A percentile compares a stretch with the other conserved stretches of the same genome.
phyloP scores from a whole-genome alignment of 179 eudicot genomes.

The Carnegiea gigantea region DNA sequence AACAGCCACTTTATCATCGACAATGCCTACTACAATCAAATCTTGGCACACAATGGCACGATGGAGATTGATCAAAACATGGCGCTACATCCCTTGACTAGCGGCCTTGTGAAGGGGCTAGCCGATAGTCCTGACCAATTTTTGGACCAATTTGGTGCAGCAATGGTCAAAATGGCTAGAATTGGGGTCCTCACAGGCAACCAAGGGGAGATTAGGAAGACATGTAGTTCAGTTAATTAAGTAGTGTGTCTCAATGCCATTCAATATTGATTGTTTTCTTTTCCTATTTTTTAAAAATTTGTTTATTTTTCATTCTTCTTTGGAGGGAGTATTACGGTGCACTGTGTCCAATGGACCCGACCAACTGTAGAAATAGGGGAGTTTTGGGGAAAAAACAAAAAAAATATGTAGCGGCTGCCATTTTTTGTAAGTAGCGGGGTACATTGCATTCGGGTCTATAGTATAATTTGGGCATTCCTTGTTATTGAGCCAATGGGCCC shows the following conservation, averaged over 20 bases:
- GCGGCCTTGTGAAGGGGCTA: not conserved
- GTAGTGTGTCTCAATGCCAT: not conserved
- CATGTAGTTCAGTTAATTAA: slow-evolving; percentile 8
- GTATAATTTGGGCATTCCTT: too few species aligned
- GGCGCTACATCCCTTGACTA: slow-evolving; percentile 2
- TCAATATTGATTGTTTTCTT: not conserved
- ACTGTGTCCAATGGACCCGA: too few species aligned
- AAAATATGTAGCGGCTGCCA: too few species aligned
- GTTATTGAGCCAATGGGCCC: too few species aligned
- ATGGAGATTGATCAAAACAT: slow-evolving; percentile 15
- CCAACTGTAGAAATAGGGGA: too few species aligned
- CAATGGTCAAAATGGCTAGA: slow-evolving; percentile 19
- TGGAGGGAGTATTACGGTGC: too few species aligned
- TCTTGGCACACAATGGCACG: slow-evolving; percentile 14
- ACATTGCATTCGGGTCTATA: too few species aligned
- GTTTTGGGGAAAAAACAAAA: too few species aligned
- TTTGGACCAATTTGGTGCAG: slow-evolving; percentile 1
- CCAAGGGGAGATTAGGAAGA: slow-evolving; percentile 15
- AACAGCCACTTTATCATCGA: slow-evolving; percentile 9
- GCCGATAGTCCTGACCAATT: not conserved
- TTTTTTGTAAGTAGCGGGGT: too few species aligned
- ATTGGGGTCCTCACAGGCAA: slow-evolving; percentile 15
- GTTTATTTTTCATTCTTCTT: too few species aligned
- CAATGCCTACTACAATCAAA: slow-evolving; percentile 15
- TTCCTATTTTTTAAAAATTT: too few species aligned